A percentile compares a stretch with the other conserved stretches of the same genome.
phyloP scores from a whole-genome alignment of 2,329 filamentous ascomycete genomes.

The Botrytis fragariae region DNA sequence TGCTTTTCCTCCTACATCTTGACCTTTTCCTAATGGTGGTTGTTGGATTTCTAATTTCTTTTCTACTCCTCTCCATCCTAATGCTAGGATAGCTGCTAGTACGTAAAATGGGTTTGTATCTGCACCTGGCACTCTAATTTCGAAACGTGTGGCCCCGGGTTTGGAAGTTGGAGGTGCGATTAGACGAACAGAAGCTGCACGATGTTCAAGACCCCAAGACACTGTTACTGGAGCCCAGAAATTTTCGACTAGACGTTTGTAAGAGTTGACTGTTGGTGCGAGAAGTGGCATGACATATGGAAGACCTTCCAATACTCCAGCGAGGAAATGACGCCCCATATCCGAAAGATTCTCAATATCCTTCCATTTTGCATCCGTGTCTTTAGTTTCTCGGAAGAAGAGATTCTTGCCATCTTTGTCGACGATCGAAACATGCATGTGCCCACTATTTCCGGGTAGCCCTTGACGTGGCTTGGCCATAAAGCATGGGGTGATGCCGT shows the following conservation, averaged over 20 bases:
- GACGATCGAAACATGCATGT: slow-evolving; percentile 90
- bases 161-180: slow-evolving; percentile 87
- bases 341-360: slow-evolving; percentile 83
- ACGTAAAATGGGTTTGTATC: slow-evolving; percentile 89
- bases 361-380: slow-evolving; percentile 67
- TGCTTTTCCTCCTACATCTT: slow-evolving; percentile 69
- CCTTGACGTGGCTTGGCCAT: slow-evolving; percentile 96
- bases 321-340: slow-evolving; percentile 87
- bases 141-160: slow-evolving; percentile 83
- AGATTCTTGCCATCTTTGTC: slow-evolving; percentile 80
- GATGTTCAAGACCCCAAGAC: slow-evolving; percentile 94
- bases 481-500: slow-evolving; percentile 93
- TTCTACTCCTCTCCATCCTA: slow-evolving; percentile 89
- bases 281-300: slow-evolving; percentile 95
- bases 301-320: slow-evolving; percentile 82
- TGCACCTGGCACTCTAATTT: slow-evolving; percentile 90
- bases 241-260: slow-evolving; percentile 97
- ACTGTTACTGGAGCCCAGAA: slow-evolving; percentile 99
- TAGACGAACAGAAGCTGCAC: slow-evolving; percentile 83
- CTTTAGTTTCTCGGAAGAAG: slow-evolving; percentile 69
- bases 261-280: slow-evolving; percentile 93
- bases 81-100: slow-evolving; percentile 78
- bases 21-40: slow-evolving; percentile 79
- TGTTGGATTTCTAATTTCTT: slow-evolving; percentile 83
- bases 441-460: slow-evolving; percentile 89